Evolutionary conservation across 139 green algal genomes (phyloP), one percentile per base, ranked within the genome.

Genomic region (Zygnema circumcarinatum): DNA sequence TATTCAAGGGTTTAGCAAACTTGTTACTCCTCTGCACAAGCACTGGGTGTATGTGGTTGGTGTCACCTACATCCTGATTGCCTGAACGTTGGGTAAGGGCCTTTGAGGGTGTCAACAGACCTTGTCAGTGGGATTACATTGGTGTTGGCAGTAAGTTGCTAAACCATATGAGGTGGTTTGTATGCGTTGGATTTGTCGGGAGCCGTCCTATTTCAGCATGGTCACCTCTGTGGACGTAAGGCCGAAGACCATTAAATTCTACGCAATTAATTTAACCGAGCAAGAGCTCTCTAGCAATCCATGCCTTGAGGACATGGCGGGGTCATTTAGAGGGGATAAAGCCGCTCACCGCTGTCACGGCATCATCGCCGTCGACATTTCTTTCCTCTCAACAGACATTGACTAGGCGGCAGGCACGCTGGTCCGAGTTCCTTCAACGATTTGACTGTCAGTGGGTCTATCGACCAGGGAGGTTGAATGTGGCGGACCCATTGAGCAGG

Each of bases 171-270:
- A 85, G 74, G 75, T 90, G 0, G 33, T 92, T 3, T 38, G 53
- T 31, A 92, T 86, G 89, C 89, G 20, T 92, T 69, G 29, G 62
- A 3, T n/a, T 42, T 35, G 68, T 67, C 31, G 36, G 89, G 89
- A 16, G 89, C 89, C 20, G 69, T 92, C 25, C 54, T 92, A n/a
- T 32, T 90, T 1, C 90, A 93, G 78, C 76, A 83, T 40, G 54
- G 56, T 40, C 89, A 25, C 1, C 90, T n/a, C n/a, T n/a, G n/a
- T n/a, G n/a, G n/a, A 79, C 47, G 80, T 91, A 62, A 72, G 75
- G 39, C 83, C 67, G 16, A 68, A 84, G 38, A 35, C 90, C 32
- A 67, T 62, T n/a, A 0, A 38, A 29, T 73, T 83, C 75, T 83
- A 93, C 39, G 29, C 2, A 20, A 87, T 81, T 7, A 89, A 93